phyloP scores from a whole-genome alignment of 208 protist genomes.

The Acanthamoeba quina region DNA sequence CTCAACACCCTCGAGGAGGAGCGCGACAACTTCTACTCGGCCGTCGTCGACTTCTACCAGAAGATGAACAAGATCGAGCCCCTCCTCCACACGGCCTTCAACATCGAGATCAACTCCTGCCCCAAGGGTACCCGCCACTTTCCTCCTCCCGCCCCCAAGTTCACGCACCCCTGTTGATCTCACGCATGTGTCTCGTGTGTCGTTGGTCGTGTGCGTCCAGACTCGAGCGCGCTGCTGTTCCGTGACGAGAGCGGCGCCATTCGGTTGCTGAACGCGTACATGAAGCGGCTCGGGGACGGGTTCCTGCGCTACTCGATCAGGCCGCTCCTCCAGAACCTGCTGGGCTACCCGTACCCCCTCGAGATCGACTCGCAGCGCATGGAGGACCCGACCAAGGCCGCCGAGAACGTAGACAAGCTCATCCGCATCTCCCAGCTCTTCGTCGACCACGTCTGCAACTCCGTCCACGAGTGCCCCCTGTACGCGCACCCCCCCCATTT shows the following conservation, averaged over 20 bases:
- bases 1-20: background rate
- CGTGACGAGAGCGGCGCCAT: slow-evolving; percentile 11
- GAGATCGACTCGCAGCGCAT: slow-evolving; percentile 4
- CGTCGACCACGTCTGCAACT: slow-evolving; percentile 9
- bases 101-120: slow-evolving; percentile 26
- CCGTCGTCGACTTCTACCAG: background rate
- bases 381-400: background rate
- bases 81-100: background rate
- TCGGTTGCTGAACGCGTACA: background rate
- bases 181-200: too few relatives aligned
- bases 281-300: slow-evolving; percentile 3
- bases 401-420: background rate
- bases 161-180: too few relatives aligned
- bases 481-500: too few relatives aligned
- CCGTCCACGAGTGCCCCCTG: background rate
- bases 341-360: background rate
- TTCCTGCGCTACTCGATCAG: slow-evolving; percentile 21
- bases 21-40: background rate
- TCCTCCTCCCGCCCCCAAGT: background rate
- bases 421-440: background rate
- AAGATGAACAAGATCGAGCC: slow-evolving; percentile 17
- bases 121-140: background rate
- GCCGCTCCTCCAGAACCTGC: background rate
- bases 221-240: slow-evolving; percentile 1
- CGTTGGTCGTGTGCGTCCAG: background rate